These are phyloP conservation scores for Tanacetum coccineum DNA, from an alignment of 129 eudicot species.

Conservation along the genomic window DNA sequence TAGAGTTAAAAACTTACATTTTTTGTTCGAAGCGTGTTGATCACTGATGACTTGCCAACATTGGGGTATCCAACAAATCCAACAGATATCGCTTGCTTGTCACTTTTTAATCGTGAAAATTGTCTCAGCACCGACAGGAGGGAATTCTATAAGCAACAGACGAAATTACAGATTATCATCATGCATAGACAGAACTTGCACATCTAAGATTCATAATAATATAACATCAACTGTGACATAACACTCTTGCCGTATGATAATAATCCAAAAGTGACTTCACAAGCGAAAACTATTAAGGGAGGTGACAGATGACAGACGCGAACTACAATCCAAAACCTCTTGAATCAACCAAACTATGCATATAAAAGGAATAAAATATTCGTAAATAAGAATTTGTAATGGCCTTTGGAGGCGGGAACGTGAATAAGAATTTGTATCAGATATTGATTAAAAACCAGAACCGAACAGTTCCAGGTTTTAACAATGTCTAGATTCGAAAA, in stretches of 20 bases:
- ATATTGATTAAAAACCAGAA: slow-evolving; percentile 14
- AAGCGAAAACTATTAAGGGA: neutral
- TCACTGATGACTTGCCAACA: slow-evolving; percentile 98
- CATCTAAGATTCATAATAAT: neutral
- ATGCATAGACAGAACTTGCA: neutral
- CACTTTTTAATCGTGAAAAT: slow-evolving; percentile 85
- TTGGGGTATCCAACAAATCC: slow-evolving; percentile 98
- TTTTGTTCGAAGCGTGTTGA: slow-evolving; percentile 85
- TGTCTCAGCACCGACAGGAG: slow-evolving; percentile 86
- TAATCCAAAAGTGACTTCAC: too few species aligned
- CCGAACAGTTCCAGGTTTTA: slow-evolving; percentile 13
- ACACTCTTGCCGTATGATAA: neutral
- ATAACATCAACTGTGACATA: neutral
- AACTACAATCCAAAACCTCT: too few species aligned
- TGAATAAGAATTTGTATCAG: slow-evolving; percentile 20
- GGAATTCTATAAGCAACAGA: slow-evolving; percentile 57
- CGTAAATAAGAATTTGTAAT: slow-evolving; percentile 30
- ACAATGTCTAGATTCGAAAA: slow-evolving; percentile 12
- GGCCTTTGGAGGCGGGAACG: slow-evolving; percentile 69
- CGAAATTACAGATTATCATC: neutral
- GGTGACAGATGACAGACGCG: too few species aligned
- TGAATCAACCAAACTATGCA: too few species aligned
- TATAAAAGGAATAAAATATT: too few species aligned
- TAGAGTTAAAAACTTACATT: slow-evolving; percentile 66
- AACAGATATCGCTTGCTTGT: slow-evolving; percentile 94